Percentiles rank a stretch among this genome's conserved stretches.
Evolutionary conservation across 1,284 basidiomycete genomes (phyloP).

Genomic region (Agroathelia rolfsii): DNA sequence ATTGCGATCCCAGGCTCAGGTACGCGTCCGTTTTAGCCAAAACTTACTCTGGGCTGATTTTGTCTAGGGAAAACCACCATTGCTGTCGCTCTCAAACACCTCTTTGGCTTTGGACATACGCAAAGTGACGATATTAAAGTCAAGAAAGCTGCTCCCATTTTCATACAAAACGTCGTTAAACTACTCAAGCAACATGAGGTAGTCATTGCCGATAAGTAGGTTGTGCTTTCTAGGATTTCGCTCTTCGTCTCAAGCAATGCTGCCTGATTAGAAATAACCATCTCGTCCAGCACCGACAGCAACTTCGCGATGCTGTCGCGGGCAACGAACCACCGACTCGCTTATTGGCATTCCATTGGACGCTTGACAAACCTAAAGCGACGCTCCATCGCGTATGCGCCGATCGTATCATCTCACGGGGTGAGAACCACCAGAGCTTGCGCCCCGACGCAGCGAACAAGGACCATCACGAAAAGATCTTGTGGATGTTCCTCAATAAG

Average conservation of each 20-base stretch:
- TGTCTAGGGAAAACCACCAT: slow-evolving; percentile 79
- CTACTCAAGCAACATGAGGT: slow-evolving; percentile 59
- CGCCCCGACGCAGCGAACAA: slow-evolving; percentile 37
- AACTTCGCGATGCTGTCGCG: slow-evolving; percentile 48
- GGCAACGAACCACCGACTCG: slow-evolving; percentile 42
- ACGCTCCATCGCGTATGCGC: slow-evolving; percentile 67
- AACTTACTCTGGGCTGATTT: background rate
- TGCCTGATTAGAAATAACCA: slow-evolving; percentile 75
- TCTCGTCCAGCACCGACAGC: slow-evolving; percentile 62
- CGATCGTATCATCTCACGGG: slow-evolving; percentile 65
- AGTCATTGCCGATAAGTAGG: slow-evolving; percentile 85
- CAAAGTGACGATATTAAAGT: slow-evolving; percentile 85
- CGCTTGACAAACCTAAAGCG: slow-evolving; percentile 39
- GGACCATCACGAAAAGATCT: slow-evolving; percentile 67
- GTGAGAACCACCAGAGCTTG: slow-evolving; percentile 79
- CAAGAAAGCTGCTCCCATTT: slow-evolving; percentile 73
- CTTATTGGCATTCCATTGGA: slow-evolving; percentile 78
- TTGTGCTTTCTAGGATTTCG: slow-evolving; percentile 6
- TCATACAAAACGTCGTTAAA: slow-evolving; percentile 66
- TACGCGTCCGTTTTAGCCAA: slow-evolving; percentile 28
- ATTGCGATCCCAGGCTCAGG: slow-evolving; percentile 91
- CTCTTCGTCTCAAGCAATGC: slow-evolving; percentile 1
- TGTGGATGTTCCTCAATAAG: slow-evolving; percentile 70
- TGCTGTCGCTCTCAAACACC: slow-evolving; percentile 64
- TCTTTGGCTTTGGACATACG: slow-evolving; percentile 82